Percentiles rank a stretch among this genome's conserved stretches.
Conservation (phyloP, 2,329 filamentous ascomycete species). For the Ceratocystis cacaofunesta region DNA sequence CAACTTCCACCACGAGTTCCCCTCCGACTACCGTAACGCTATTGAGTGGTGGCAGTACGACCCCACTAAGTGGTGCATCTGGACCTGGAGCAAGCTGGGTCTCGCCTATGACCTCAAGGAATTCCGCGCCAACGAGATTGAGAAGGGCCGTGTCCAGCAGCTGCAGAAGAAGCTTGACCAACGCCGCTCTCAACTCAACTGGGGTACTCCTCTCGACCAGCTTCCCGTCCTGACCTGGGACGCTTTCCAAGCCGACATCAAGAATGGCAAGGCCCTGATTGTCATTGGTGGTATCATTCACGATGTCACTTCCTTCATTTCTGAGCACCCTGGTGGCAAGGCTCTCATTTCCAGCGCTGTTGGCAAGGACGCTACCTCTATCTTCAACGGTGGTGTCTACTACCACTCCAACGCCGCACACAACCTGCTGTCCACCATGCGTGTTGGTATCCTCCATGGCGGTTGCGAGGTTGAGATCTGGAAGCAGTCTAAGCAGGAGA, state of each 20-base stretch:
- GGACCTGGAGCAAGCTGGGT: constrained; percentile 68
- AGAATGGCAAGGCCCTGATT: constrained; percentile 62
- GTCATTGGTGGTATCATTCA: constrained; percentile 75
- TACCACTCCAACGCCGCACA: constrained; percentile 80
- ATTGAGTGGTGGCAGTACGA: constrained; percentile 87
- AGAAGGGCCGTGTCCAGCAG: constrained; percentile 81
- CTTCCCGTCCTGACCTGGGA: constrained; percentile 79
- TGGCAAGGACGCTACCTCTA: constrained; percentile 76
- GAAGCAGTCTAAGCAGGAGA: constrained; percentile 74
- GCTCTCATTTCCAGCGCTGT: constrained; percentile 69
- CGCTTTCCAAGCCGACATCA: constrained; percentile 62
- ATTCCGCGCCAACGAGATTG: constrained; percentile 83
- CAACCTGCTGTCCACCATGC: constrained; percentile 78
- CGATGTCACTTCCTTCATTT: constrained; percentile 71
- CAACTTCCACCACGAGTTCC: constrained; percentile 94
- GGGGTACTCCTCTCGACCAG: constrained; percentile 73
- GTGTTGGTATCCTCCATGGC: constrained; percentile 71
- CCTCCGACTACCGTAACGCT: constrained; percentile 82
- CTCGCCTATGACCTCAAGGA: constrained; percentile 79
- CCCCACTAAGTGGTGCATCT: constrained; percentile 82
- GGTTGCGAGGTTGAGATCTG: constrained; percentile 86
- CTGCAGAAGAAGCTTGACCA: constrained; percentile 86
- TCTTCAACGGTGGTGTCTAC: constrained; percentile 87
- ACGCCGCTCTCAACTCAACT: constrained; percentile 68
- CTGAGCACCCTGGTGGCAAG: constrained; percentile 81